Conservation (phyloP, 1,284 basidiomycete genomes). For the Ceratobasidium sp. region DNA sequence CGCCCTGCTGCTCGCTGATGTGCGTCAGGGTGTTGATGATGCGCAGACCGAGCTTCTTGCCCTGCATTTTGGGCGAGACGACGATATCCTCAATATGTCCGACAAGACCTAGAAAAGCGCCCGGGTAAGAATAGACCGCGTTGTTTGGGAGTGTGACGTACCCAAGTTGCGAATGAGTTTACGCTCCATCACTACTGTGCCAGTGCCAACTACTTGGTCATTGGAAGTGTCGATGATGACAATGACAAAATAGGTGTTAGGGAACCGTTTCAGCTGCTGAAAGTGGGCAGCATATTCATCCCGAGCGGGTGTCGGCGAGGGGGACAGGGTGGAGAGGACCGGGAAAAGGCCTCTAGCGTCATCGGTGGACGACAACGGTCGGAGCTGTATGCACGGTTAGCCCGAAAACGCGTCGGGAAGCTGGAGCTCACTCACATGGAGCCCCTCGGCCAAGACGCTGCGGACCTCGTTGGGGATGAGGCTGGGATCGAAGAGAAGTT, state of each 20-base stretch:
- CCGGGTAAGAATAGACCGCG: neutral
- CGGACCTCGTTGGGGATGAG: constrained; percentile 42
- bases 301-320: constrained; percentile 78
- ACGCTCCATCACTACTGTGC: constrained; percentile 86
- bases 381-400: constrained; percentile 67
- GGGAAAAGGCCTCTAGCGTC: constrained; percentile 83
- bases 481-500: constrained; percentile 42
- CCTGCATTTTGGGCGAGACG: constrained; percentile 85
- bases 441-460: constrained; percentile 39
- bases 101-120: constrained; percentile 64
- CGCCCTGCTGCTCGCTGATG: constrained; percentile 79
- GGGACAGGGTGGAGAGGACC: constrained; percentile 82
- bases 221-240: constrained; percentile 80
- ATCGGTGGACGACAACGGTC: constrained; percentile 88
- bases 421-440: constrained; percentile 40
- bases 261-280: constrained; percentile 59
- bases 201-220: constrained; percentile 85
- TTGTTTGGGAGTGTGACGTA: neutral
- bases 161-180: constrained; percentile 77
- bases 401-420: constrained; percentile 48
- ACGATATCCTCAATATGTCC: constrained; percentile 99
- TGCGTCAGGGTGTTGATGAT: constrained; percentile 85
- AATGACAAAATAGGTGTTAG: constrained; percentile 80
- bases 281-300: constrained; percentile 74
- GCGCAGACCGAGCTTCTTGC: constrained; percentile 86